Base-by-base conservation (phyloP, 2,329 filamentous ascomycete species). In the Metarhizium album region DNA sequence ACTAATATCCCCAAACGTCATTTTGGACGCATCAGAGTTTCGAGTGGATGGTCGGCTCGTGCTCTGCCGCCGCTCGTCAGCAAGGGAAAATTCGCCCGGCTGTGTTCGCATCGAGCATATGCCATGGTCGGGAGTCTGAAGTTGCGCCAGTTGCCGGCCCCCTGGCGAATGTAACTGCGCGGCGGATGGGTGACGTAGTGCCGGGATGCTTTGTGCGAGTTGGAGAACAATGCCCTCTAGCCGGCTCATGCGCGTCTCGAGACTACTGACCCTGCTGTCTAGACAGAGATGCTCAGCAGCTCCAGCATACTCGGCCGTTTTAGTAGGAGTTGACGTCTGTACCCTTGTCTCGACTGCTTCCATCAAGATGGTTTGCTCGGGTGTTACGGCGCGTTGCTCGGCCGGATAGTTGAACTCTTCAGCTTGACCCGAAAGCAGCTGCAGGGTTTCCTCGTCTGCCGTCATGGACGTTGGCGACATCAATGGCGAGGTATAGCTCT, bases 401-500 rank as follows among this genome's bases (percentile, higher is more conserved):
- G 29, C 3, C 6, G 20, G 14, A 13, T 43, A n/a, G 16, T 11
- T 20, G 20, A 64, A 57, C 8, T 62, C 58, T 40, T 59, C 54
- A 16, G 61, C 59, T 2, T 58, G 55, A 51, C 23, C 58, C 61
- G 0, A 56, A 50, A 9, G 68, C 67, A 45, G 70, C 64, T 48
- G 57, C 55, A 46, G 20, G 2, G 22, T 43, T 29, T 46, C 46
- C 35, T 72, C 68, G n/a, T 69, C 67, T 20, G 63, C 64, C 42
- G 67, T 64, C 2, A 76, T 78, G 3, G 76, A 75, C 31, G 75
- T 63, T 0, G 77, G 76, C 6, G 78, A 80, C 50, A 74, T 60
- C 47, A 75, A 67, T 1, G 70, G 71, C 1, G 71, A 71, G 45
- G 74, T 75, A 55, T 80, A 79, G 54, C 80, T 83, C 58, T 79